These are phyloP conservation scores for Warburgia ugandensis DNA, from an alignment of 164 flowering plant species.

Conservation along the genomic window DNA sequence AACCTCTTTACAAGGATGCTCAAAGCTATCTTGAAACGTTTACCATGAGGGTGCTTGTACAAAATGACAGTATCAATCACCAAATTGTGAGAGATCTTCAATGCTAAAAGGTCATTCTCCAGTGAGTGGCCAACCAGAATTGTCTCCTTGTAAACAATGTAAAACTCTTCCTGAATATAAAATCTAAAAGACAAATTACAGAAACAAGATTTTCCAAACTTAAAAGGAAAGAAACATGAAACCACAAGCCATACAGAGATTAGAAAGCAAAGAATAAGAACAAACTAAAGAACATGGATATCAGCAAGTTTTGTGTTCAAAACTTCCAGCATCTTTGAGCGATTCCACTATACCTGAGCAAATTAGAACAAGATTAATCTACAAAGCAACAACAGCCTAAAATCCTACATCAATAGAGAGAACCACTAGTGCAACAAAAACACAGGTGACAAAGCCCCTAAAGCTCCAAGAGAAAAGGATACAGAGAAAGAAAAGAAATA, in stretches of 20 bases:
- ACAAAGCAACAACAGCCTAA: neutral
- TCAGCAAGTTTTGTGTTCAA: conserved; percentile 78
- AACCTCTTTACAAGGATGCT: conserved; percentile 69
- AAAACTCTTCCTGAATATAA: conserved; percentile 64
- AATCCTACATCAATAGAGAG: neutral
- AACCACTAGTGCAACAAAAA: too few relatives aligned
- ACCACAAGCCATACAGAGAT: conserved; percentile 1
- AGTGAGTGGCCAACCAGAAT: conserved; percentile 91
- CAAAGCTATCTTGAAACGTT: conserved; percentile 68
- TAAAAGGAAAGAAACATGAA: too few relatives aligned
- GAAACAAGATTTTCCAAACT: conserved; percentile 1
- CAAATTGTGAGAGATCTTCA: conserved; percentile 66
- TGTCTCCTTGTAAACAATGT: conserved; percentile 82
- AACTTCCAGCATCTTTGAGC: conserved; percentile 78
- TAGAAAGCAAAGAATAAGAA: conserved; percentile 1
- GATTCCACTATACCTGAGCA: conserved; percentile 91
- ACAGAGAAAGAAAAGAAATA: too few relatives aligned
- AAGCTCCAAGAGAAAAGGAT: too few relatives aligned
- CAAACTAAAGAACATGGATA: conserved; percentile 54
- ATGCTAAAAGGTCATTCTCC: conserved; percentile 90
- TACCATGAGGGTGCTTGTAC: conserved; percentile 76
- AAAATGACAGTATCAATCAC: conserved; percentile 90
- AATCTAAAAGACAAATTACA: conserved; percentile 4
- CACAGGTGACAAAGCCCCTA: too few relatives aligned
- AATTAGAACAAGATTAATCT: neutral